These are phyloP conservation scores for Sugiyamaella floridensis DNA, from an alignment of 805 yeast genomes.

Conservation along the genomic window DNA sequence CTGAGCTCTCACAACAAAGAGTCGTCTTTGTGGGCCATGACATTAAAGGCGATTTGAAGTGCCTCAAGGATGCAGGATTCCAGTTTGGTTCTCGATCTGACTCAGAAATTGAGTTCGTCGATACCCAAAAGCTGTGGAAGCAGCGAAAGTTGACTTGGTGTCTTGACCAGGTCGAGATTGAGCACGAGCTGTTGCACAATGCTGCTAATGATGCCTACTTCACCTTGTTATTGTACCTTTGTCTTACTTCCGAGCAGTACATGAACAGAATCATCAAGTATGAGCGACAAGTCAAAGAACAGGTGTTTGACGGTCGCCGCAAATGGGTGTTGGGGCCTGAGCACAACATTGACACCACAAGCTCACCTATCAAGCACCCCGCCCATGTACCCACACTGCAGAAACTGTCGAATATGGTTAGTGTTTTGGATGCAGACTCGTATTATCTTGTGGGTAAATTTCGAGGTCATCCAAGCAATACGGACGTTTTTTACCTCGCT, in stretches of 20 bases:
- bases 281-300: background rate
- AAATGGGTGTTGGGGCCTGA: background rate
- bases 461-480: too few species aligned
- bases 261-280: background rate
- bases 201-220: conserved; percentile 68
- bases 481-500: too few species aligned
- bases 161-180: conserved; percentile 42
- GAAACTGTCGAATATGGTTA: too few species aligned
- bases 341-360: background rate
- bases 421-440: too few species aligned
- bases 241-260: background rate
- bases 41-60: conserved; percentile 46
- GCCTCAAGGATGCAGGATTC: conserved; percentile 45
- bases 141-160: conserved; percentile 35
- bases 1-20: background rate
- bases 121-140: conserved; percentile 21
- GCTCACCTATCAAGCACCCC: background rate
- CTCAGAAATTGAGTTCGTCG: conserved; percentile 34
- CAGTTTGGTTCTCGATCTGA: conserved; percentile 8
- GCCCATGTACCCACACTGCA: background rate
- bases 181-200: conserved; percentile 57
- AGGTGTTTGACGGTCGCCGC: background rate
- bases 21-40: conserved; percentile 51
- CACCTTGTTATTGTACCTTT: conserved; percentile 35
- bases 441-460: too few species aligned